Conservation (phyloP, 1,284 basidiomycete genomes). For the Athelia psychrophila region DNA sequence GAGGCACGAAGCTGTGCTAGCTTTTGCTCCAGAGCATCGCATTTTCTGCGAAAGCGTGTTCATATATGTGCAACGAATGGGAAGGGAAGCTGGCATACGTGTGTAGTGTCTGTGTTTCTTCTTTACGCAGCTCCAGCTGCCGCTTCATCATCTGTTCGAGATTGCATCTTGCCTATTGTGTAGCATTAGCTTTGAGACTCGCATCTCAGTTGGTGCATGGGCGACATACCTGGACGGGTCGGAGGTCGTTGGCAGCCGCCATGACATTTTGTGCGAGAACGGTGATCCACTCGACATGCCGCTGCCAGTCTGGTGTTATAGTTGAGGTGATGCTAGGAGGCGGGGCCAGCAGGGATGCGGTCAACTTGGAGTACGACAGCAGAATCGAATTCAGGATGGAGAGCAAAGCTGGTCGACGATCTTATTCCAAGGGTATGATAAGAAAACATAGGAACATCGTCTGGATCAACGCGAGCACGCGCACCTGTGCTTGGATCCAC, state of each 20-base stretch:
- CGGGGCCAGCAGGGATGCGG: constrained; percentile 57
- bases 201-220: constrained; percentile 1
- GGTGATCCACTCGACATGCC: constrained; percentile 71
- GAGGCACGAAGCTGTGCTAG: constrained; percentile 49
- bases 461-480: constrained; percentile 35
- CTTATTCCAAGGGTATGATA: constrained; percentile 29
- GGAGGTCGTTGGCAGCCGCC: constrained; percentile 77
- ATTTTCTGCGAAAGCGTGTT: constrained; percentile 47
- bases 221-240: constrained; percentile 67
- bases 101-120: constrained; percentile 65
- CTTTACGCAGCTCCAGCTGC: constrained; percentile 64
- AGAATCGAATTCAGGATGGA: constrained; percentile 67
- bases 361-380: constrained; percentile 66
- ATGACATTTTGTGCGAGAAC: constrained; percentile 76
- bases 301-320: constrained; percentile 65
- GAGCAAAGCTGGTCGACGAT: constrained; percentile 67
- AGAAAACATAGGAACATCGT: constrained; percentile 8
- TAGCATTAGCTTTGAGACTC: constrained; percentile 3
- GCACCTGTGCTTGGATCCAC: constrained; percentile 61
- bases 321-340: constrained; percentile 48
- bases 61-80: not conserved
- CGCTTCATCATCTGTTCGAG: constrained; percentile 75
- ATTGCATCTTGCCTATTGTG: constrained; percentile 59
- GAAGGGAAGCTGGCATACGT: constrained; percentile 38
- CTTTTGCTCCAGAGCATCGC: constrained; percentile 61